Evolutionary conservation across 2,329 filamentous ascomycete genomes (phyloP).

Genomic region (Ambrosiella cleistominuta): DNA sequence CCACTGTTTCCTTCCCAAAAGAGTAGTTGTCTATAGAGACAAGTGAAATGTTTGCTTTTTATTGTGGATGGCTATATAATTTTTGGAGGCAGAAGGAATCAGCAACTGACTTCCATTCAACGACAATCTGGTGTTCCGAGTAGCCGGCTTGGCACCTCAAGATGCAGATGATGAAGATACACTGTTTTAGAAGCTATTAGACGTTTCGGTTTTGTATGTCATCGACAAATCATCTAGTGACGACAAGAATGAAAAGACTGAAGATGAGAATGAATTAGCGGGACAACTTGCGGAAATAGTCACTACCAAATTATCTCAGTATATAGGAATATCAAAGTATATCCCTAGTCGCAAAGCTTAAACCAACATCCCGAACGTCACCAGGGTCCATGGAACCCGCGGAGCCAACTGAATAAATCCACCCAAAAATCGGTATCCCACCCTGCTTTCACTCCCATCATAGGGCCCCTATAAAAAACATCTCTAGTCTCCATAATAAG

Average conservation of each 20-base stretch:
- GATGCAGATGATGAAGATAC: not conserved
- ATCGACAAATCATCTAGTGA: too few species aligned
- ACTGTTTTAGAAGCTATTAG: too few species aligned
- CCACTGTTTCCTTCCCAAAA: not conserved
- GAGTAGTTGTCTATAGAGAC: not conserved
- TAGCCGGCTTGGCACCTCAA: not conserved
- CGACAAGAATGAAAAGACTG: too few species aligned
- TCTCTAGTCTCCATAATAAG: not conserved
- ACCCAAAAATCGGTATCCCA: not conserved
- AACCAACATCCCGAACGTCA: not conserved
- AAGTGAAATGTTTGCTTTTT: not conserved
- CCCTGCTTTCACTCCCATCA: not conserved
- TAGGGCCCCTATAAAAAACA: too few species aligned
- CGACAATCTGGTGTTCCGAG: not conserved
- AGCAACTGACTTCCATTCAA: not conserved
- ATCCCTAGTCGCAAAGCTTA: not conserved
- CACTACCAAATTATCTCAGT: not conserved
- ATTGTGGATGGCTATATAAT: too few species aligned
- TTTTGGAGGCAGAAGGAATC: not conserved
- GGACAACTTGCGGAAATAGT: too few species aligned
- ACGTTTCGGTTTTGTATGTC: too few species aligned
- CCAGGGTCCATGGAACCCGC: not conserved
- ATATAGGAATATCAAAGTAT: not conserved
- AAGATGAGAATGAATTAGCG: too few species aligned
- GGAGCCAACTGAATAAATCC: not conserved